Evolutionary conservation across 495 filamentous ascomycete species (phyloP).

Genomic region (Aspergillus ellipticus): DNA sequence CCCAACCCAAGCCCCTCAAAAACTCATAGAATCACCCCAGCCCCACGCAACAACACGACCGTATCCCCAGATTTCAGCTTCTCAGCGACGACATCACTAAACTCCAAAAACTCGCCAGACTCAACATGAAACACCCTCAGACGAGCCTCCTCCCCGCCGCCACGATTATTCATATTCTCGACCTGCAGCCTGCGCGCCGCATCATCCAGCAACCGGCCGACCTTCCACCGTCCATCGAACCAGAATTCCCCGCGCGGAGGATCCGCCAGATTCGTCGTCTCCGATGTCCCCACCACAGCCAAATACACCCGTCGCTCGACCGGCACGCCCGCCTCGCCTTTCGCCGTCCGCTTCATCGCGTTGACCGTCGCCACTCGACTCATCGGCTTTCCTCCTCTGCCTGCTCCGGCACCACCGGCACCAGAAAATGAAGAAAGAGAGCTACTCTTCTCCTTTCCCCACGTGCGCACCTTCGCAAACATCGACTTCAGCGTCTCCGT

Average conservation of each 20-base stretch:
- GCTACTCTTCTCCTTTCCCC: conserved; percentile 51
- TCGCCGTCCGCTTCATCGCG: conserved; percentile 76
- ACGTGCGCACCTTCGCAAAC: conserved; percentile 59
- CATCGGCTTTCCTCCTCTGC: conserved; percentile 18
- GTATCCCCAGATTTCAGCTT: conserved; percentile 75
- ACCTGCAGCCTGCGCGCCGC: conserved; percentile 78
- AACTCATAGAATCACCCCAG: conserved; percentile 53
- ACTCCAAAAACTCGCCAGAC: conserved; percentile 77
- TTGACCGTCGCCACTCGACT: conserved; percentile 59
- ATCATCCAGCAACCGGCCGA: conserved; percentile 82
- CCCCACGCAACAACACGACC: conserved; percentile 80
- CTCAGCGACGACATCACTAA: conserved; percentile 71
- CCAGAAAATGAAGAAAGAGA: conserved; percentile 31
- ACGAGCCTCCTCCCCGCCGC: conserved; percentile 69
- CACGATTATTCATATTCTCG: conserved; percentile 85
- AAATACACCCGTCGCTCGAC: conserved; percentile 79
- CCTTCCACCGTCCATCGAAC: conserved; percentile 80
- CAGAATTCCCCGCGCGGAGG: conserved; percentile 77
- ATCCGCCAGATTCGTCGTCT: conserved; percentile 75
- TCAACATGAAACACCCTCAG: conserved; percentile 90
- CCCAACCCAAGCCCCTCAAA: too few species aligned
- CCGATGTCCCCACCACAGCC: conserved; percentile 70
- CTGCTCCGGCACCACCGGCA: conserved; percentile 17
- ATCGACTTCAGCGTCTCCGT: conserved; percentile 55
- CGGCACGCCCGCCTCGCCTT: conserved; percentile 79